Evolutionary conservation across 78 protist species (phyloP).

Genomic region (Capsaspora owczarzaki): DNA sequence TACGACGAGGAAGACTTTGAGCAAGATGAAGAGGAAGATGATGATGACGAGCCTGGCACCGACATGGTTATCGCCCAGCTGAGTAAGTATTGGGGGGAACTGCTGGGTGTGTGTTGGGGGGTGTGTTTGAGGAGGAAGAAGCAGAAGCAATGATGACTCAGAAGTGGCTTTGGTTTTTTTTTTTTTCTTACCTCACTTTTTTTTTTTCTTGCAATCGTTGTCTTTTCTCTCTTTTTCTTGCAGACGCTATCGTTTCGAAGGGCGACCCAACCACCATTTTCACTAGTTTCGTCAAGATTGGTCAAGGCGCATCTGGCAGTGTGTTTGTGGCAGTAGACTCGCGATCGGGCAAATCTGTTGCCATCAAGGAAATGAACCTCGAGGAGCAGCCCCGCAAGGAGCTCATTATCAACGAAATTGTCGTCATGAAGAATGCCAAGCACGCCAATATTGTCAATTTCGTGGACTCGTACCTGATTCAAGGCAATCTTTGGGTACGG

Average conservation of each 20-base stretch:
- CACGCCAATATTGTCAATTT: constrained; percentile 71
- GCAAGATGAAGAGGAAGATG: too few species aligned
- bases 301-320: constrained; percentile 39
- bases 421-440: constrained; percentile 52
- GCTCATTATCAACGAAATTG: constrained; percentile 63
- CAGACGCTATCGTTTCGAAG: constrained; percentile 12
- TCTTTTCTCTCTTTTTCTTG: too few species aligned
- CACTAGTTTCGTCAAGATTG: constrained; percentile 23
- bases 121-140: too few species aligned
- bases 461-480: constrained; percentile 47
- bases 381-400: constrained; percentile 54
- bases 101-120: too few species aligned
- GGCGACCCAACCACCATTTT: constrained; percentile 16
- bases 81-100: too few species aligned
- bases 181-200: too few species aligned
- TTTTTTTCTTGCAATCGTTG: too few species aligned
- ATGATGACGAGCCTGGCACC: too few species aligned
- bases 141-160: too few species aligned
- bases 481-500: constrained; percentile 54
- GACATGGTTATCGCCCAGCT: too few species aligned
- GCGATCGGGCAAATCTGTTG: constrained; percentile 39
- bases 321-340: constrained; percentile 29
- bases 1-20: too few species aligned
- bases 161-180: too few species aligned
- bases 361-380: constrained; percentile 61